Conservation (phyloP, 2,329 filamentous ascomycete species). For the Lachnellula occidentalis region DNA sequence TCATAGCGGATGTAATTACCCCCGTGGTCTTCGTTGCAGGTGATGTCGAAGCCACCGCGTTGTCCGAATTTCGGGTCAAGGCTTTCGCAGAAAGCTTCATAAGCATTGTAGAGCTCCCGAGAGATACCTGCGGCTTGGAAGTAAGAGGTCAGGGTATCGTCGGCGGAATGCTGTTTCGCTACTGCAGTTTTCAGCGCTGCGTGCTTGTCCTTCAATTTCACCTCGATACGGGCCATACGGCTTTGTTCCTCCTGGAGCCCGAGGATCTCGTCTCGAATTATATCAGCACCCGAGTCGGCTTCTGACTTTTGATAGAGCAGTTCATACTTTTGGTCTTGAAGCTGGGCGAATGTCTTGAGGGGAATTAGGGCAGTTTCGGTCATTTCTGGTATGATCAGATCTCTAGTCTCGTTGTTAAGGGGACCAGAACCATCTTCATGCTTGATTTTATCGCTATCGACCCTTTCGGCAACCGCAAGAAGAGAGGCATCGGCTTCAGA, state of each 20-base stretch:
- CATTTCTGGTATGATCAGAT: neutral
- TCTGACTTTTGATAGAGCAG: neutral
- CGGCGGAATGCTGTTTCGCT: neutral
- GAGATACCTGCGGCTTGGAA: neutral
- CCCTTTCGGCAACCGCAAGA: neutral
- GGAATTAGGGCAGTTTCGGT: no score
- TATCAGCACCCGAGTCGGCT: neutral
- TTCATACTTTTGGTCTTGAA: neutral
- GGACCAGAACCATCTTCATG: neutral
- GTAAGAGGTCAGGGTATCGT: neutral
- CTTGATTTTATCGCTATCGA: neutral
- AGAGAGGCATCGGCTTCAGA: neutral
- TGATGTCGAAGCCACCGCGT: slow-evolving; percentile 3
- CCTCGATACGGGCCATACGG: neutral
- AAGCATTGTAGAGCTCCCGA: slow-evolving; percentile 4
- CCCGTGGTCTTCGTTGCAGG: neutral
- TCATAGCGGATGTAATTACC: neutral
- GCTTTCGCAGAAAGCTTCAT: slow-evolving; percentile 4
- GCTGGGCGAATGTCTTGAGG: neutral
- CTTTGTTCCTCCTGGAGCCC: neutral
- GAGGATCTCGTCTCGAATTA: neutral
- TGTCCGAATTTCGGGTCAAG: slow-evolving; percentile 6
- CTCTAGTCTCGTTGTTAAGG: neutral
- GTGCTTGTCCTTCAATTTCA: neutral
- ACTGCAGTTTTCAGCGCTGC: neutral